Base-by-base conservation (phyloP, 371 early-diverging fungal genomes). In the Gilbertella persicaria region DNA sequence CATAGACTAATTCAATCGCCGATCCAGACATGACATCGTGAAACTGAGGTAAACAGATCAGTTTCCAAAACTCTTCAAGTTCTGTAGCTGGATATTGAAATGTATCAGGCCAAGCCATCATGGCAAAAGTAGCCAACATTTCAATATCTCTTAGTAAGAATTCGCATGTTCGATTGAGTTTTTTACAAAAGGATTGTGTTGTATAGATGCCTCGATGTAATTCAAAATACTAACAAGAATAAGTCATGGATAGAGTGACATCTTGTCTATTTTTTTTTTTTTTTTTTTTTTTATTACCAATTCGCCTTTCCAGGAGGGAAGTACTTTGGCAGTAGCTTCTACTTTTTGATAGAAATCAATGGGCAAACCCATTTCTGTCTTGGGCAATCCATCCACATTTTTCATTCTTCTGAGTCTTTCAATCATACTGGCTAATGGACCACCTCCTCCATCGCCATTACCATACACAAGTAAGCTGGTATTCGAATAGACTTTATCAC, bases 401-500 rank as follows among this genome's bases (percentile, higher is more conserved):
- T 78, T 67, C 80, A 97, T 73, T 30, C 91, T 79, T 8, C 71
- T 50, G 44, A 95, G 54, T 28, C 96, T 81, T 66, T 94, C 93
- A 29, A 92, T 61, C 95, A 95, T 95, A 21, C 77, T 79, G 21
- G 79, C 69, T 3, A 84, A 67, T 1, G 98, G 96, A 0, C 97
- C 97, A 45, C 95, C 96, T n/a, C 97, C 98, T 41, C 97, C 98
- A 69, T 98, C 97, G 23, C 97, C 97, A 65, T 94, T 88, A 44
- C 98, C 98, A 62, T 87, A 97, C 2, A 95, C 83, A 41, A 94
- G 61, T 19, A 98, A 67, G 55, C 90, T 90, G 41, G 89, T 77
- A 59, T 93, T 93, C n/a, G 83, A 80, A 71, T 85, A 90, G 5
- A 78, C 85, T 35, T 88, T 78, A 56, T 97, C 96, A 46, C 82